phyloP scores from a whole-genome alignment of 108 stramenopile species.

The Schizochytrium sp. region DNA sequence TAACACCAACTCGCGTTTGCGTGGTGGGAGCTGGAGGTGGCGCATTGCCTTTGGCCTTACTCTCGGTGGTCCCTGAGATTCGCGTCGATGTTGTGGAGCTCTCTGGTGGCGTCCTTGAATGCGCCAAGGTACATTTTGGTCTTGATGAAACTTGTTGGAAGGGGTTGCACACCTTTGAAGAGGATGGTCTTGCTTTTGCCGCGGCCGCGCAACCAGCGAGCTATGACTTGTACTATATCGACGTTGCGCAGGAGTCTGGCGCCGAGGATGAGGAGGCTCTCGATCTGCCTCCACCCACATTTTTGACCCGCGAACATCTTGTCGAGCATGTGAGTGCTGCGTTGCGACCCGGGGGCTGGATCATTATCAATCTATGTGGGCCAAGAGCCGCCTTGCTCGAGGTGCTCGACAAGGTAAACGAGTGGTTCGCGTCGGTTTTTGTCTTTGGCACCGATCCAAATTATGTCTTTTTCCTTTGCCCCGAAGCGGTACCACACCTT shows the following conservation, averaged over 20 bases:
- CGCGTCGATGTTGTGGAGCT: background rate
- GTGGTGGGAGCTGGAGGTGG: background rate
- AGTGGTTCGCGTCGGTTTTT: background rate
- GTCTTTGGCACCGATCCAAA: constrained; percentile 9
- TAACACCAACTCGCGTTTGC: background rate
- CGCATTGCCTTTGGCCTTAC: background rate
- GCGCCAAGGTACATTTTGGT: background rate
- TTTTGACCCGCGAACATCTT: background rate
- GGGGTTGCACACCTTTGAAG: background rate
- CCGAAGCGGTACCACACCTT: background rate
- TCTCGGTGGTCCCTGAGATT: background rate
- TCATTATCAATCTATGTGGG: background rate
- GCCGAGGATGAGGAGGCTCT: background rate
- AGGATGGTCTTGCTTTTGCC: background rate
- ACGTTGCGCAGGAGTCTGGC: background rate
- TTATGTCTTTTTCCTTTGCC: background rate
- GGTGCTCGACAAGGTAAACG: background rate
- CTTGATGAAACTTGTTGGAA: background rate
- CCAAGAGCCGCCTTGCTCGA: background rate
- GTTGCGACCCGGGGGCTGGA: background rate
- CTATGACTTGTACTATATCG: background rate
- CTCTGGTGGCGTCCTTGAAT: background rate
- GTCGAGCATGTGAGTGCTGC: background rate
- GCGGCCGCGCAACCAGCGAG: background rate
- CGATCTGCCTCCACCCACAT: background rate